A percentile compares a stretch with the other conserved stretches of the same genome.
phyloP scores from a whole-genome alignment of 305 asterid species.

The Rubia tinctorum region DNA sequence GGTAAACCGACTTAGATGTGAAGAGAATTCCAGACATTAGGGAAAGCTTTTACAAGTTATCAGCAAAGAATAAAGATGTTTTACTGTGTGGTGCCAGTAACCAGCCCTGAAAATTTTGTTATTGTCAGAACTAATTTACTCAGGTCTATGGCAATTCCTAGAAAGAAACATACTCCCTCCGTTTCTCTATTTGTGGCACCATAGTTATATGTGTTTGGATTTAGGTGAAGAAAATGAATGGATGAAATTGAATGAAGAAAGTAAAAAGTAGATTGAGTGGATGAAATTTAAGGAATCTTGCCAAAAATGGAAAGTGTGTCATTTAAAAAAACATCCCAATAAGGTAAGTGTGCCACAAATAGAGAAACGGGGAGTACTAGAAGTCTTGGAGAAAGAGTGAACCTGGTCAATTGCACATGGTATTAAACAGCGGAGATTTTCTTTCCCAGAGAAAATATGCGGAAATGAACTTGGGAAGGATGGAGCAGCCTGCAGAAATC shows the following conservation, averaged over 20 bases:
- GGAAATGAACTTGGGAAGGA: conserved; percentile 96
- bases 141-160: neutral
- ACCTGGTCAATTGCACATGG: conserved; percentile 99
- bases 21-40: neutral
- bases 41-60: neutral
- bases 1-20: neutral
- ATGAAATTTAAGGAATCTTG: no score
- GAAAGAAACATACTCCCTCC: conserved; percentile 5
- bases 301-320: no score
- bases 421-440: conserved; percentile 77
- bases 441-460: conserved; percentile 72
- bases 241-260: no score
- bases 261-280: no score
- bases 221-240: no score
- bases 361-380: no score
- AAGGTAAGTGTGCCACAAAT: no score
- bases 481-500: conserved; percentile 78
- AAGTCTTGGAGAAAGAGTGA: conserved; percentile 16
- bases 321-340: no score
- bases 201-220: no score
- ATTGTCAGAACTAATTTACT: neutral
- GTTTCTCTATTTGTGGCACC: no score
- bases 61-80: no score
- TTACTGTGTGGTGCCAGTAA: no score
- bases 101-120: neutral